Base-by-base conservation (phyloP, 83 land plant species). In the Diphasiastrum complanatum region DNA sequence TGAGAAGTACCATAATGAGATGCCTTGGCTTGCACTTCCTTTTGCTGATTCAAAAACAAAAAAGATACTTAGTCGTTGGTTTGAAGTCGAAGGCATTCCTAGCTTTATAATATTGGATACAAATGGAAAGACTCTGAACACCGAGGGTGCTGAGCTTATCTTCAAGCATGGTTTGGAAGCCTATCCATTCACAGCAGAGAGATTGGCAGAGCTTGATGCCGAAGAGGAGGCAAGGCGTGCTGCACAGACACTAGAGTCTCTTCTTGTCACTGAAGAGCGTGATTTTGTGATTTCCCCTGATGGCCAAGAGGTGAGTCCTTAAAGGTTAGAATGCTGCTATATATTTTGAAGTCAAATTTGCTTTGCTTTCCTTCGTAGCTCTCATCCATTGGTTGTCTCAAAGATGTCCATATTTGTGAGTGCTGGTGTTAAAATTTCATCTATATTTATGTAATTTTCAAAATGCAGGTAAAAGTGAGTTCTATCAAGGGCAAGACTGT, bases 21-120 rank as follows among this genome's bases (percentile, higher is more conserved):
- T 79, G 81, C 83, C 83, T 38, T 86, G 82, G 84, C 61, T 84
- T 28, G 68, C 89, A 18, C 27, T 86, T 41, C 91, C 89, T 0
- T 78, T 72, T 33, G 54, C 54, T 41, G 89, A 86, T 63, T 36
- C 68, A 29, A 75, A 83, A 47, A 70, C 35, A 5, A 28, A 52
- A 47, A 65, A 68, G 40, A 78, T 65, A 47, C 64, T 86, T 1
- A 26, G 35, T 28, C 65, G 74, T 0, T 75, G 75, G 20, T 86
- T 83, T 71, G 80, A 76, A 47, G 76, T 83, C 5, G 4, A 41
- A 16, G 51, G 46, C 1, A 40, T 78, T 19, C 89, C 83, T 1
- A 78, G 76, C 0, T 36, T 86, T 20, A 72, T 78, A 20, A n/a
- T 86, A 2, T 45, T 86, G 28, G 91, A 80, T 0, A 58, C 66